A percentile compares a stretch with the other conserved stretches of the same genome.
phyloP scores from a whole-genome alignment of 1,284 basidiomycete species.

The Cutaneotrichosporon sp. region DNA sequence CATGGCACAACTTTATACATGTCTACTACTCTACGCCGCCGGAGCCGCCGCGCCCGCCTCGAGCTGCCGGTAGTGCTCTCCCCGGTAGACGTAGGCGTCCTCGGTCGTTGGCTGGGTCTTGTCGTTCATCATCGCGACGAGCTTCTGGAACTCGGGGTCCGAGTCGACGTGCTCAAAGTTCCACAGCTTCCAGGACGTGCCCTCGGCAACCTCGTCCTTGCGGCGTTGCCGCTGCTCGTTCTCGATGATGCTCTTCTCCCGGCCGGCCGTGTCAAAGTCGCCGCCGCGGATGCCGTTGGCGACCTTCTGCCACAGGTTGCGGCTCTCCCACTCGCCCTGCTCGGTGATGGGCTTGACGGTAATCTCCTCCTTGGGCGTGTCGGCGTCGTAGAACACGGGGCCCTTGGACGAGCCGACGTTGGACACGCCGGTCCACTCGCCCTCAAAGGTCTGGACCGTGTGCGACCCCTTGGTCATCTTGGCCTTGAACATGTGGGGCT shows the following conservation, averaged over 20 bases:
- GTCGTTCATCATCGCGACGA: constrained; percentile 46
- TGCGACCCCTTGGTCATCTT: constrained; percentile 57
- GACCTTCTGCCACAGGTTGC: constrained; percentile 82
- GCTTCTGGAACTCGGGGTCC: constrained; percentile 68
- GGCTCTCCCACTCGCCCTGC: constrained; percentile 82
- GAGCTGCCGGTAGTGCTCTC: constrained; percentile 1
- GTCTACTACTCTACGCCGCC: neutral
- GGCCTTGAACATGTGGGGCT: constrained; percentile 91
- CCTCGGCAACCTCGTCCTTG: constrained; percentile 75
- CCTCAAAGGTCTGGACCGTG: constrained; percentile 69
- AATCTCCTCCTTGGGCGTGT: constrained; percentile 66
- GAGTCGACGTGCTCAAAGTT: constrained; percentile 70
- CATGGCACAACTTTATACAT: neutral
- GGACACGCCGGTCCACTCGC: constrained; percentile 77
- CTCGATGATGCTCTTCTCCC: constrained; percentile 91
- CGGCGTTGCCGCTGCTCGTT: constrained; percentile 90
- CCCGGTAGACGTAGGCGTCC: constrained; percentile 51
- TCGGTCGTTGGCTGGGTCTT: constrained; percentile 52
- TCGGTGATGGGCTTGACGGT: constrained; percentile 62
- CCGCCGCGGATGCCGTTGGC: constrained; percentile 87
- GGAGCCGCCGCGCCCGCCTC: neutral
- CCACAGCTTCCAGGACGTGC: constrained; percentile 72
- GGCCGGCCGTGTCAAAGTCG: constrained; percentile 87
- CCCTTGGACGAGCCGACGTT: constrained; percentile 60
- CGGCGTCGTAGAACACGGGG: constrained; percentile 58